Conservation (phyloP, 2,329 filamentous ascomycete genomes). For the Chaetomiaceae sp. region DNA sequence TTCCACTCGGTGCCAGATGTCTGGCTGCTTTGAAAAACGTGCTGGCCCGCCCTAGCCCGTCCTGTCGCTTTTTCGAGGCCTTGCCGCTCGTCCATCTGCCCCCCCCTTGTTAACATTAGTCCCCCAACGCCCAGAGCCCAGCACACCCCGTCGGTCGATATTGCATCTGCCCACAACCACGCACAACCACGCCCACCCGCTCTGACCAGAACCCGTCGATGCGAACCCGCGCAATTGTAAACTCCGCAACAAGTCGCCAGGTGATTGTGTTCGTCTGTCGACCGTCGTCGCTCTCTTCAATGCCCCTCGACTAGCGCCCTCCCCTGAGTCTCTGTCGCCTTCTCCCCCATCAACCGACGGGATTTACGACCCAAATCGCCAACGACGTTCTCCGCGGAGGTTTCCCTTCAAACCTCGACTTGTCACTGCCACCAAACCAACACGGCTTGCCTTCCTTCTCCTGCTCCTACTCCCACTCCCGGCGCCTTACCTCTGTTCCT, state of each 20-base stretch:
- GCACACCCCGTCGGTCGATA: conserved; percentile 10
- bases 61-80: conserved; percentile 11
- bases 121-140: conserved; percentile 7
- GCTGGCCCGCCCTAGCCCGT: conserved; percentile 22
- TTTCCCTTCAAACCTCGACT: conserved; percentile 3
- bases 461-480: too few species aligned
- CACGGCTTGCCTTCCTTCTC: neutral
- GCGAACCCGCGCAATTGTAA: neutral
- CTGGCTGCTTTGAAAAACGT: conserved; percentile 28
- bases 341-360: neutral
- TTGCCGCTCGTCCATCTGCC: conserved; percentile 13
- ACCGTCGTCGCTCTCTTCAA: neutral
- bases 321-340: neutral
- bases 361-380: neutral
- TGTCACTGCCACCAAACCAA: neutral
- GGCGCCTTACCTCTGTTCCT: neutral
- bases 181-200: neutral
- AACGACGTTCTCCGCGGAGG: neutral
- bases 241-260: neutral
- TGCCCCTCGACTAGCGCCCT: neutral
- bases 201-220: neutral
- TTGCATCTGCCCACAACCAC: conserved; percentile 14
- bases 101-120: too few species aligned
- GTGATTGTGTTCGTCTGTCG: neutral
- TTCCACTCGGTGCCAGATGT: conserved; percentile 24